Base-by-base conservation (phyloP, 805 yeast genomes). In the Sugiyamaella qingdaonensis region DNA sequence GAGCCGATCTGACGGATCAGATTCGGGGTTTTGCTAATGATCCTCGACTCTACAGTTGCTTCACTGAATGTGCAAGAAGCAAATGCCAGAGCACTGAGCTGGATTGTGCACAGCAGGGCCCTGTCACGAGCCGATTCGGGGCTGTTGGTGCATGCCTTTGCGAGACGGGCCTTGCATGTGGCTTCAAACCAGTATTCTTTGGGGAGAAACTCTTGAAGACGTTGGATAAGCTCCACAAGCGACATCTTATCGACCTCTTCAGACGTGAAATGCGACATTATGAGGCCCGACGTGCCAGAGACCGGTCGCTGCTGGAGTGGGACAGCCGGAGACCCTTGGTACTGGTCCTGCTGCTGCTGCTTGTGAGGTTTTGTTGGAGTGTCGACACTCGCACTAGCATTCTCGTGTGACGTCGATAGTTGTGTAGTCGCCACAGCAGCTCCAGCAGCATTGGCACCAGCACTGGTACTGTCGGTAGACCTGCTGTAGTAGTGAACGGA, bases 11-110 rank as follows among this genome's bases (percentile, higher is more conserved):
- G 81, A 50, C 81, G 80, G 63, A 89, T 74, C 13, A 87, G 71
- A 56, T 83, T 80, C 7, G 95, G 85, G 62, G 88, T 91, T 1
- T 82, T 73, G 55, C 85, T 90, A 60, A 87, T 82, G 10, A 90
- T 72, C 51, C 81, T 75, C 10, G 88, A 77, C 5, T 85, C 80
- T 19, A 86, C 78, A 51, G 75, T 80, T 44, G 80, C 79, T 47
- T 83, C 82, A 5, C 76, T 71, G 56, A 78, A 78, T 52, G 81
- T 75, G 43, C 84, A 77, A 16, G 84, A 77, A 1, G 82, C 74
- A 58, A 84, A 80, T 0, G 87, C 86, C 45, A 86, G 73, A 0
- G 95, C 80, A 49, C 79, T 70, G 60, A 88, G 79, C 65, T 88
- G 87, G 46, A 83, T 73, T 19, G 79, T 75, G 4, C 86, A 75